These are phyloP conservation scores for Naganishia antarctica DNA, from an alignment of 768 basidiomycete genomes.

Conservation along the genomic window DNA sequence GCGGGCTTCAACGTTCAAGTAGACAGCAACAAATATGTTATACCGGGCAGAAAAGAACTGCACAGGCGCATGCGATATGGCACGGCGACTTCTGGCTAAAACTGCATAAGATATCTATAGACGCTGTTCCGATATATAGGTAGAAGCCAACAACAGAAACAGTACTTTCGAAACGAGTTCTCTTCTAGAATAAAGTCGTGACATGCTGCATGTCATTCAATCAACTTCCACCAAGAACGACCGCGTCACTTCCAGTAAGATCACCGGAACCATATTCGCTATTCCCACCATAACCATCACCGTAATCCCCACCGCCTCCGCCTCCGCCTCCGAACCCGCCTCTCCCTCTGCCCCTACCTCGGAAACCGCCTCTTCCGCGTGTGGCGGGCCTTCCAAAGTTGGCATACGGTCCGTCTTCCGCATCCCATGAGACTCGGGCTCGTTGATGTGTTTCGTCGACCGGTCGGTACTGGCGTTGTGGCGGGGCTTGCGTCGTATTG, in stretches of 20 bases:
- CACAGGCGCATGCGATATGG: too few species aligned
- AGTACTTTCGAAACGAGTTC: too few species aligned
- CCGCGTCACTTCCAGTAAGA: background rate
- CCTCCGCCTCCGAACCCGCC: background rate
- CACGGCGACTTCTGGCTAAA: too few species aligned
- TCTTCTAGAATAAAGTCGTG: too few species aligned
- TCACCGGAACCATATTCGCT: slow-evolving; percentile 2
- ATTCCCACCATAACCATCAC: slow-evolving; percentile 8
- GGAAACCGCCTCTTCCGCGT: slow-evolving; percentile 1
- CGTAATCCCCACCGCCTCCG: background rate
- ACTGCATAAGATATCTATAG: too few species aligned
- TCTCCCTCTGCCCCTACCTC: background rate
- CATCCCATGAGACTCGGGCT: slow-evolving; percentile 23
- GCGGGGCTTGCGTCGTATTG: background rate
- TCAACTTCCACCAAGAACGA: slow-evolving; percentile 1
- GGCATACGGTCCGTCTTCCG: slow-evolving; percentile 20
- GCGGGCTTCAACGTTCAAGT: too few species aligned
- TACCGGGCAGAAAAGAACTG: too few species aligned
- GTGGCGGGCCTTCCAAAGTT: slow-evolving; percentile 8
- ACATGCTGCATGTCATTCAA: too few species aligned
- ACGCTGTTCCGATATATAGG: too few species aligned
- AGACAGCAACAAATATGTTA: too few species aligned
- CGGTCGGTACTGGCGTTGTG: background rate
- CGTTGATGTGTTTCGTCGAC: slow-evolving; percentile 17
- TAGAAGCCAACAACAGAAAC: too few species aligned